Base-by-base conservation (phyloP, 148 eudicot species). In the Heliosperma pusillum region DNA sequence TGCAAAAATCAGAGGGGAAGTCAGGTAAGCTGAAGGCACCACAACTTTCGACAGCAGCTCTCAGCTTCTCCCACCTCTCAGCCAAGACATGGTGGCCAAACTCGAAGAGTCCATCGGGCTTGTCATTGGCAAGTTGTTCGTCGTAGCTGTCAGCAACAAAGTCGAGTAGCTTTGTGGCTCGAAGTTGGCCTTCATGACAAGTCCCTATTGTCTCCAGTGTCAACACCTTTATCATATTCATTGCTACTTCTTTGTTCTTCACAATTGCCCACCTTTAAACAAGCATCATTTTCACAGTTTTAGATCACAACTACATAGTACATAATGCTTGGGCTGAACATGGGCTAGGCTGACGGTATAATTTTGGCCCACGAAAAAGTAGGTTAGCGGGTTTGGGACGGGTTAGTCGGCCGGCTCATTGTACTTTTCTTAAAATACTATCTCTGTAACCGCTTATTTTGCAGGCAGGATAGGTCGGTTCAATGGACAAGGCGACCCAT, bases 261-360 rank as follows among this genome's bases (percentile, higher is more conserved):
- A 94, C 96, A 30, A 91, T 80, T 30, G 97, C 97, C 98, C 98
- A 94, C 77, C 98, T 94, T 24, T 30, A 69, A 2, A 26, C 16
- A 25, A 47, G 0, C 50, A 61, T 17, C 68, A 44, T 27, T 3
- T 24, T 65, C 45, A 69, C 5, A 66, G 15, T 21, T 3, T 21
- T 26, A 58, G 29, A 72, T 22, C n/a, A 2, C 5, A 17, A 20
- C 8, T 5, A 20, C 63, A 59, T n/a, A n/a, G n/a, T n/a, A n/a
- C n/a, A n/a, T n/a, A n/a, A n/a, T n/a, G n/a, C n/a, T n/a, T n/a
- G n/a, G n/a, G n/a, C n/a, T n/a, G n/a, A n/a, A n/a, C n/a, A n/a
- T n/a, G n/a, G n/a, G n/a, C n/a, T n/a, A n/a, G n/a, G n/a, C n/a
- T n/a, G n/a, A n/a, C n/a, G n/a, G n/a, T n/a, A n/a, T n/a, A n/a